Evolutionary conservation across 2,329 filamentous ascomycete species (phyloP).

Genomic region (Venturia nashicola): DNA sequence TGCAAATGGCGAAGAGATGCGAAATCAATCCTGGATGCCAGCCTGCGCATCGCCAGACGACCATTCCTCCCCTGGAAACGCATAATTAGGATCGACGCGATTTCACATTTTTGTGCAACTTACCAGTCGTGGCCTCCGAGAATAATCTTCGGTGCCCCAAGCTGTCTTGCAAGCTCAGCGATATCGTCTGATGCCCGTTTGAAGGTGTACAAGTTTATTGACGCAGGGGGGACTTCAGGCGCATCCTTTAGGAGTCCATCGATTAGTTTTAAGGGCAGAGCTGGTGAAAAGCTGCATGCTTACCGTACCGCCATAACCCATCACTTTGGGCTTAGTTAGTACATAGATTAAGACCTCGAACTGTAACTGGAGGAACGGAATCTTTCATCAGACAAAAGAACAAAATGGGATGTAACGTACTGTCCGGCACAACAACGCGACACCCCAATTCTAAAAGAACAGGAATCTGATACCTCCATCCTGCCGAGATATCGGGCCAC

Average conservation of each 20-base stretch:
- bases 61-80: slow-evolving; percentile 9
- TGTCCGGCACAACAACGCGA: slow-evolving; percentile 72
- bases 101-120: neutral
- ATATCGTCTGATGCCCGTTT: slow-evolving; percentile 67
- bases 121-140: slow-evolving; percentile 84
- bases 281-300: slow-evolving; percentile 6
- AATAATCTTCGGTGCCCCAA: slow-evolving; percentile 50
- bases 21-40: slow-evolving; percentile 50
- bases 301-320: slow-evolving; percentile 45
- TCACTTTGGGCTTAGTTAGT: neutral
- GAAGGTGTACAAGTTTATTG: slow-evolving; percentile 51
- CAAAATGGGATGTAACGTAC: neutral
- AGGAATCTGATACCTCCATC: slow-evolving; percentile 86
- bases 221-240: slow-evolving; percentile 45
- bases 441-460: slow-evolving; percentile 58
- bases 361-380: slow-evolving; percentile 40
- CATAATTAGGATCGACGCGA: neutral
- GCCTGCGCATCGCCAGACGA: slow-evolving; percentile 9
- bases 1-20: slow-evolving; percentile 70
- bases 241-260: slow-evolving; percentile 21
- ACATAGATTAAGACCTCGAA: neutral
- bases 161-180: slow-evolving; percentile 52
- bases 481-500: slow-evolving; percentile 71
- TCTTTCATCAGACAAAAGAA: neutral
- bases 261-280: neutral